Evolutionary conservation across 805 yeast genomes (phyloP), one percentile per base, ranked within the genome.

Genomic region (Starmerella asiatica): DNA sequence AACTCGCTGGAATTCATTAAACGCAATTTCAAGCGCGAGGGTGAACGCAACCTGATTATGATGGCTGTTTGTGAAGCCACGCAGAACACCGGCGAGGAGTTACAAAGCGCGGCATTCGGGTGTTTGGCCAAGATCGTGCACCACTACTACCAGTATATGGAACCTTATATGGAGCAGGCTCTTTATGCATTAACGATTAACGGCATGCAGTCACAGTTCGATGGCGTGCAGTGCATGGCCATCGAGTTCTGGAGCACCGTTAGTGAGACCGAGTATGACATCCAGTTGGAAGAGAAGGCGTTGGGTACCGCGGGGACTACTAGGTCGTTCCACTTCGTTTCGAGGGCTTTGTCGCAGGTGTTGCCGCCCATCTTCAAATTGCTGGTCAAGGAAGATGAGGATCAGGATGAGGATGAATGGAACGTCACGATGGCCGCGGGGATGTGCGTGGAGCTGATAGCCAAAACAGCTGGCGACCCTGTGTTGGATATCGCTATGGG

Each of bases 191-290:
- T 91, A 43, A 86, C 97, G 4, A 85, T 88, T 32, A 63, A 76
- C 17, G 96, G 97, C 32, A 91, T 91, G 95, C 78, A 78, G 60
- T 77, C 84, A 42, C 56, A 63, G 26, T 79, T 83, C 62, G 93
- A 81, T 53, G 73, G 73, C 52, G 97, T 91, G 23, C 79, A 95
- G 1, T 84, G 96, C 57, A 86, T 88, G 96, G 96, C 98, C 23
- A 91, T 91, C 42, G 98, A 91, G 64, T 88, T 91, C 59, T 91
- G 98, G 98, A 76, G 88, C 44, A 84, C 98, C n/a, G 91, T 91
- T n/a, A 86, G 97, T 65, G 98, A 91, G 64, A 95, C 80, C 56
- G 98, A 91, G 61, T 69, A 81, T 47, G 95, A 83, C 47, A 75
- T 82, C 44, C 73, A 79, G 15, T 60, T 73, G 43, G 50, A 47